Evolutionary conservation across 768 basidiomycete genomes (phyloP).

Genomic region (Collybia sordida): DNA sequence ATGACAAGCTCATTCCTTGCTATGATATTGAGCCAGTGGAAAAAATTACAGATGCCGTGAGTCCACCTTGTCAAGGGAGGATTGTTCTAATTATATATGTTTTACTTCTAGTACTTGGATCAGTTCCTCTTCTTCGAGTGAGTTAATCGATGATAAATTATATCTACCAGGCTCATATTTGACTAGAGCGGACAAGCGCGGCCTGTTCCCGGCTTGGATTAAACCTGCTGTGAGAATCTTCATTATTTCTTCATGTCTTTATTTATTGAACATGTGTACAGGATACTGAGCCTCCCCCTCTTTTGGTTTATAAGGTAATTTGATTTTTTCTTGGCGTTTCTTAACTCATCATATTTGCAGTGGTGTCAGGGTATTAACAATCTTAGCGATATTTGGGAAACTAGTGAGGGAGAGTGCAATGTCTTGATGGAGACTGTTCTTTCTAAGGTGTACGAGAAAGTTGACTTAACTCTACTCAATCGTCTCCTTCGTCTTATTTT

Average conservation of each 20-base stretch:
- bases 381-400: slow-evolving; percentile 97
- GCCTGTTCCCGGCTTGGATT: slow-evolving; percentile 98
- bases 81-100: slow-evolving; percentile 11
- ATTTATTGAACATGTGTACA: slow-evolving; percentile 16
- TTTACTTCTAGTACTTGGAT: slow-evolving; percentile 71
- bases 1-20: slow-evolving; percentile 97
- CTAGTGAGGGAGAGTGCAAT: slow-evolving; percentile 94
- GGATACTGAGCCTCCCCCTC: slow-evolving; percentile 95
- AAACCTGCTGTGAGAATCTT: slow-evolving; percentile 72
- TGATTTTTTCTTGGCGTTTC: neutral
- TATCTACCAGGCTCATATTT: slow-evolving; percentile 1
- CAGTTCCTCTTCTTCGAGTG: slow-evolving; percentile 98
- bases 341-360: slow-evolving; percentile 20
- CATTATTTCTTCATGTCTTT: neutral
- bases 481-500: slow-evolving; percentile 93
- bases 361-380: slow-evolving; percentile 99
- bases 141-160: slow-evolving; percentile 12
- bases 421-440: slow-evolving; percentile 99
- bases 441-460: slow-evolving; percentile 98
- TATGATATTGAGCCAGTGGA: slow-evolving; percentile 99
- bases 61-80: slow-evolving; percentile 22
- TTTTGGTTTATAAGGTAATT: slow-evolving; percentile 86
- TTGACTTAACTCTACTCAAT: slow-evolving; percentile 94
- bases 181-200: slow-evolving; percentile 86
- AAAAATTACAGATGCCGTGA: slow-evolving; percentile 97